Conservation (phyloP, 306 rosid genomes). For the Dryas drummondii region DNA sequence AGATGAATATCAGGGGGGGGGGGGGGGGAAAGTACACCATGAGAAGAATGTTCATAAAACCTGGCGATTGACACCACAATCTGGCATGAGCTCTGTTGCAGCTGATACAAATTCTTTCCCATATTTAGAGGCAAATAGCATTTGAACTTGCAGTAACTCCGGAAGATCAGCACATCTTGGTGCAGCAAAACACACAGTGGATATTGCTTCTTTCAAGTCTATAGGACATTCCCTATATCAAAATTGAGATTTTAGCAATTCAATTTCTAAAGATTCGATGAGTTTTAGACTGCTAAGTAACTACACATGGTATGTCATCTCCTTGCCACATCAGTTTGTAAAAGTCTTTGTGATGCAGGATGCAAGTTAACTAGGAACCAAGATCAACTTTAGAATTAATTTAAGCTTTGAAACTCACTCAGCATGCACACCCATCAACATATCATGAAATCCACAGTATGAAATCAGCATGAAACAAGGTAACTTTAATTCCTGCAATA, state of each 20-base stretch:
- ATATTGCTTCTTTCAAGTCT: slow-evolving; percentile 95
- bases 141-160: slow-evolving; percentile 88
- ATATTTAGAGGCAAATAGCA: slow-evolving; percentile 71
- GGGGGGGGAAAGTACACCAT: neutral
- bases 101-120: slow-evolving; percentile 87
- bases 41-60: slow-evolving; percentile 40
- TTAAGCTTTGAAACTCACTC: too few species aligned
- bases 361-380: too few species aligned
- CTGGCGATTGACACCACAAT: slow-evolving; percentile 97
- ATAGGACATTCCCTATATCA: slow-evolving; percentile 79
- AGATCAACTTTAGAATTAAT: too few species aligned
- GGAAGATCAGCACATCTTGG: slow-evolving; percentile 95
- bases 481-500: too few species aligned
- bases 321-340: neutral
- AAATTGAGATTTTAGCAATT: neutral
- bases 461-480: too few species aligned
- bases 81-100: slow-evolving; percentile 88
- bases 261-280: neutral
- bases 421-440: too few species aligned
- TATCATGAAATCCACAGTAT: too few species aligned
- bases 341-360: neutral
- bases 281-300: neutral
- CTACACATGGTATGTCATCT: neutral
- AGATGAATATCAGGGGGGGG: neutral
- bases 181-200: slow-evolving; percentile 91